Base-by-base conservation (phyloP, 2,329 filamentous ascomycete species). In the Colletotrichum scovillei region DNA sequence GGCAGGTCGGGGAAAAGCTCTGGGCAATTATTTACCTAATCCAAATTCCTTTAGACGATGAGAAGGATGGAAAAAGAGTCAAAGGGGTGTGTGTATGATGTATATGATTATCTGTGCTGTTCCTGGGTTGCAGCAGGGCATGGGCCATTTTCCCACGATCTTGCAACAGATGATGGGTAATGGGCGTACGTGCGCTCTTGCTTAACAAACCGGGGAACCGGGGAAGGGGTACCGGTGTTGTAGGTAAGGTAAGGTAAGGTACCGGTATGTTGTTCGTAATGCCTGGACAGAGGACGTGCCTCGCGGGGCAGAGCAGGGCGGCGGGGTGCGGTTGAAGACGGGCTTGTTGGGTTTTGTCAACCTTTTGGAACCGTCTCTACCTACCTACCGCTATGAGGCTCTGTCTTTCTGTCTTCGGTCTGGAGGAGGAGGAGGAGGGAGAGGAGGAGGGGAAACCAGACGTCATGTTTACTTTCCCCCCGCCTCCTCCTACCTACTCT, bases 1-100 rank as follows among this genome's bases (percentile, higher is more conserved):
- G 69, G 35, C 38, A 68, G 63, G 46, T 63, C 69, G 69, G 64
- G 65, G 64, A 65, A 69, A 72, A 53, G 26, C 38, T 70, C 55
- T 42, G 67, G 55, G 38, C 11, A 26, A 22, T n/a, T 42, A 32
- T 32, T 22, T 26, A 26, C 59, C 63, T n/a, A 49, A 49, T 9
- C n/a, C 42, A n/a, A n/a, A 3, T 49, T 49, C 19, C 19, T 49
- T 49, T n/a, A n/a, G 6, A 49, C 42, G 42, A n/a, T n/a, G 42
- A 49, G 42, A 19, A 49, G 19, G 42, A 46, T n/a, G 46, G 35
- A 46, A 35, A 46, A 24, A 35, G 32, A 52, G 55, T 52, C 56
- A 35, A 56, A 49, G 14, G 57, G 49, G 64, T 24, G 55, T 59
- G 28, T 14, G 52, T 55, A 9, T 55, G 12, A n/a, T 28, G 9